phyloP scores from a whole-genome alignment of 225 moss, liverwort and hornwort genomes.

The Physcomitrellopsis africana region DNA sequence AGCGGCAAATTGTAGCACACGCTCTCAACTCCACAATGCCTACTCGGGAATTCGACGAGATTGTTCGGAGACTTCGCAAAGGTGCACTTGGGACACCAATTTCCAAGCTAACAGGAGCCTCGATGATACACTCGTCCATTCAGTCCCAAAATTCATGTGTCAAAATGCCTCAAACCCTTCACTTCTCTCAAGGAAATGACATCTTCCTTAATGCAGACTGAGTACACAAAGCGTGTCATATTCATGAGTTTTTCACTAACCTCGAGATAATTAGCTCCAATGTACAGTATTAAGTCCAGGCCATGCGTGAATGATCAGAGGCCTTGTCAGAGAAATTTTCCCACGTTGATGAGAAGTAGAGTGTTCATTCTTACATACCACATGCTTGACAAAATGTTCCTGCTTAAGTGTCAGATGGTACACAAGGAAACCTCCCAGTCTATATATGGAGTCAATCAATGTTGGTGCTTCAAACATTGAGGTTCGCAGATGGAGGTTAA shows the following conservation, averaged over 20 bases:
- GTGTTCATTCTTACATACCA: slow-evolving; percentile 4
- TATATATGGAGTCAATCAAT: slow-evolving; percentile 38
- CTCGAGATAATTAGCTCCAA: background rate
- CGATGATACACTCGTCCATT: slow-evolving; percentile 56
- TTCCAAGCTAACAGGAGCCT: slow-evolving; percentile 33
- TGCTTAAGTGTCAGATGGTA: slow-evolving; percentile 18
- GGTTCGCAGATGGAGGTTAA: background rate
- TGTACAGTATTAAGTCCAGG: background rate
- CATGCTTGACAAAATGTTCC: slow-evolving; percentile 6
- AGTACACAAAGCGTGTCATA: background rate
- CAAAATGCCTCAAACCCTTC: background rate
- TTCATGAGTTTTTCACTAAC: background rate
- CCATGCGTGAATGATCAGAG: background rate
- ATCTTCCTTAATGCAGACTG: background rate
- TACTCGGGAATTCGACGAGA: slow-evolving; percentile 35
- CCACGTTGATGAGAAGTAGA: slow-evolving; percentile 25
- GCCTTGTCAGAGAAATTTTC: slow-evolving; percentile 3
- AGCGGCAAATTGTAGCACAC: slow-evolving; percentile 55
- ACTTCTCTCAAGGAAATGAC: background rate
- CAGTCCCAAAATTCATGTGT: slow-evolving; percentile 73
- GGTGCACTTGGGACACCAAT: slow-evolving; percentile 43
- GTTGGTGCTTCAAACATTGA: slow-evolving; percentile 14
- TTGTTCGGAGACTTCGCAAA: slow-evolving; percentile 48
- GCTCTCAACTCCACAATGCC: slow-evolving; percentile 53
- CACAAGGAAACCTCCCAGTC: slow-evolving; percentile 29